Evolutionary conservation across 179 eudicot species (phyloP), one percentile per base, ranked within the genome.

Genomic region (Beta lomatogona): DNA sequence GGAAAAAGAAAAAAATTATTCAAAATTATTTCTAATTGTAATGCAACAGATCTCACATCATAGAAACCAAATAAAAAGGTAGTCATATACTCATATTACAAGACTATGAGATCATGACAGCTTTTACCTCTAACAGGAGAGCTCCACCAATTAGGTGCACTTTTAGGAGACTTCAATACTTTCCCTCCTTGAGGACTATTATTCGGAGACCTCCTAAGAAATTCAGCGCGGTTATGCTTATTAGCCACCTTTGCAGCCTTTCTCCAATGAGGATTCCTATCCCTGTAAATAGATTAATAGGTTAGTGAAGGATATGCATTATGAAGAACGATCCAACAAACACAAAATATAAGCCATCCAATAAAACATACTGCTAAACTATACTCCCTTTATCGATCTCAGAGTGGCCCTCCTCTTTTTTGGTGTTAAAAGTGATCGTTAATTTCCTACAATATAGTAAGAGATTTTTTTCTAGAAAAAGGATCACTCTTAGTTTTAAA

Each of bases 101-200:
- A 81, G 67, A 31, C 4, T 44, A 52, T 8, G 60, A 50, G 4
- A 18, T 6, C 36, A 9, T 1, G 71, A 68, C 2, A 52, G 28
- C 31, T 31, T 59, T 73, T 77, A 92, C 98, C 95, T 89, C 85
- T 87, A 54, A 89, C 88, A 11, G 93, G 92, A 63, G 95, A 86
- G 76, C 85, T 86, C 54, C 88, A 78, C 92, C 88, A 85, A 59
- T 46, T 84, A 50, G 87, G 79, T 66, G 89, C 72, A 76, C 81
- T 83, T 48, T 76, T 81, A 45, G 95, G 86, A 86, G 89, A 81
- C 70, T 81, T 84, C 90, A 83, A 82, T 16, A 84, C 66, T 83
- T 59, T 88, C 72, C 90, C 86, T 65, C 90, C 86, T 65, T 57
- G 86, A 67, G 87, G 72, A 67, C 85, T 82, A 66, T 54, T 48